A percentile compares a stretch with the other conserved stretches of the same genome.
These are phyloP conservation scores for Fremontodendron californicum DNA, from an alignment of 345 rosid species.

Conservation along the genomic window DNA sequence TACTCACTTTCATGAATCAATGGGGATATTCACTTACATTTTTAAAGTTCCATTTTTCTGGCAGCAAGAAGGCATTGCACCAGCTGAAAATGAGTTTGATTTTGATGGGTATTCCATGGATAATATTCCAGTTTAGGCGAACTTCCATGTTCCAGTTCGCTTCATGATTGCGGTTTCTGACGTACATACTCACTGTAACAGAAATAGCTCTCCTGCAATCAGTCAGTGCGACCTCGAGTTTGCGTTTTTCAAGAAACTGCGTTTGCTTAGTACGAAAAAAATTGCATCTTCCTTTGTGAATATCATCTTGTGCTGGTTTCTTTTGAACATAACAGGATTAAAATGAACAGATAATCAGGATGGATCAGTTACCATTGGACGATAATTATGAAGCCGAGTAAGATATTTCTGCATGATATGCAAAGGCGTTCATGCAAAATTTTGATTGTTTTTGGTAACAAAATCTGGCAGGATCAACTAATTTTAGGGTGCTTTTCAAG, in stretches of 20 bases:
- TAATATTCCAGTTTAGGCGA: conserved; percentile 42
- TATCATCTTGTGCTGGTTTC: neutral
- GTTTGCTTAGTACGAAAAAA: neutral
- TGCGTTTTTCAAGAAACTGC: no score
- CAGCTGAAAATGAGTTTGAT: conserved; percentile 61
- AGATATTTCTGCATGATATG: conserved; percentile 22
- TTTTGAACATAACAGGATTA: neutral
- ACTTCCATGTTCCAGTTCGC: neutral
- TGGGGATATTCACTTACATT: neutral
- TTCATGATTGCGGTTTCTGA: neutral
- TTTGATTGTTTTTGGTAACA: conserved; percentile 43
- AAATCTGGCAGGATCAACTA: neutral
- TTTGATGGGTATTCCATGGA: conserved; percentile 73
- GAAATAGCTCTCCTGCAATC: neutral
- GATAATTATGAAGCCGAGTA: neutral
- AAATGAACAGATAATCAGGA: neutral
- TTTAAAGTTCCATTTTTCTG: neutral
- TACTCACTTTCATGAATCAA: neutral
- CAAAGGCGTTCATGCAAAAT: conserved; percentile 44
- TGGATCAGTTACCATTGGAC: neutral
- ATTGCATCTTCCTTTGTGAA: no score
- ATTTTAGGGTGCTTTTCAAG: neutral
- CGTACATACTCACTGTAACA: neutral
- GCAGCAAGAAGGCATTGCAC: neutral
- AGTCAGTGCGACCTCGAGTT: no score